A percentile compares a stretch with the other conserved stretches of the same genome.
Conservation (phyloP, 192 early-diverging fungal genomes). For the Chytriomyces hyalinus region DNA sequence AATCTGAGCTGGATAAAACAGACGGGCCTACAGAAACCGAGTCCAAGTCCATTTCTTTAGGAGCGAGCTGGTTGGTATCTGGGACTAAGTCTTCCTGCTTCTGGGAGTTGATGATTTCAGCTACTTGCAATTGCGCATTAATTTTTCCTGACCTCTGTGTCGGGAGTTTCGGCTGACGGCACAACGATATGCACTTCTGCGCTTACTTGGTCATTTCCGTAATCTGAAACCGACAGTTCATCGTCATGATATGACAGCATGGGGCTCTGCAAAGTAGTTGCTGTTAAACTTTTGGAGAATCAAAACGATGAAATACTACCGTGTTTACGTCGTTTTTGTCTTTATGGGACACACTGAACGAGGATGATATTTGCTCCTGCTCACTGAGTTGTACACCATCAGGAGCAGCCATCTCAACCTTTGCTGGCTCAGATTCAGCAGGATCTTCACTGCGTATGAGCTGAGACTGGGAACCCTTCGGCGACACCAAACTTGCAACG, state of each 20-base stretch:
- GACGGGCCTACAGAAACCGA: neutral
- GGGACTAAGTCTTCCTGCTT: neutral
- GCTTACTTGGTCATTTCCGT: neutral
- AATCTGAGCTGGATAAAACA: too few relatives aligned
- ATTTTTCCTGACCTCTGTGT: neutral
- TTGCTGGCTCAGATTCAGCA: neutral
- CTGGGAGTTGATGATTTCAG: neutral
- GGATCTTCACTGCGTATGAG: neutral
- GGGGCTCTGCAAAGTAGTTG: neutral
- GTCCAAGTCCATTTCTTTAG: neutral
- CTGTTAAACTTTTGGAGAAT: neutral
- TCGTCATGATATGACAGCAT: slow-evolving; percentile 2
- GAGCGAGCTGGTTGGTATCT: neutral
- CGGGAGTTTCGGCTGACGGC: neutral
- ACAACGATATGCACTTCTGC: neutral
- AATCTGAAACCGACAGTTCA: neutral
- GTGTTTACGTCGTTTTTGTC: neutral
- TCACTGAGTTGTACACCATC: neutral
- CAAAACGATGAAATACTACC: neutral
- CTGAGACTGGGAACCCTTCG: neutral
- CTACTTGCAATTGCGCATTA: neutral
- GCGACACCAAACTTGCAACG: slow-evolving; percentile 7
- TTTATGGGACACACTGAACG: neutral
- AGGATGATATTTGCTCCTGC: neutral
- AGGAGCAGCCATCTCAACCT: neutral